Evolutionary conservation across 2,329 filamentous ascomycete species (phyloP).

Genomic region (Stagonosporopsis tanaceti): DNA sequence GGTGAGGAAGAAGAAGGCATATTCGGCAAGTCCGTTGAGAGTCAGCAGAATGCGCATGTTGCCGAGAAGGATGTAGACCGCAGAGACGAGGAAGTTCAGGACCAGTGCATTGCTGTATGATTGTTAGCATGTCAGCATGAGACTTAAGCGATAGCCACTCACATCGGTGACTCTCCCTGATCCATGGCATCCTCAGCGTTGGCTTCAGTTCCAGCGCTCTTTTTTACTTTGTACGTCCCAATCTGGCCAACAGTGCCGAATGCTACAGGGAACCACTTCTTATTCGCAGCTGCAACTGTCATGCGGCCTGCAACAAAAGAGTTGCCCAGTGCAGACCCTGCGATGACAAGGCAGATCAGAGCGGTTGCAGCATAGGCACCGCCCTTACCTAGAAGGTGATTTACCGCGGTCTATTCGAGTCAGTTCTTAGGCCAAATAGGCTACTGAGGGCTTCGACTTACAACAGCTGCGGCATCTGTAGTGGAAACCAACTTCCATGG

Average conservation of each 20-base stretch:
- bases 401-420: constrained; percentile 40
- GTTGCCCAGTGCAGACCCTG: constrained; percentile 68
- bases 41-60: constrained; percentile 70
- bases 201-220: constrained; percentile 11
- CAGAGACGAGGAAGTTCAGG: constrained; percentile 50
- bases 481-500: constrained; percentile 67
- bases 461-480: constrained; percentile 70
- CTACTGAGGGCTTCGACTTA: constrained; percentile 44
- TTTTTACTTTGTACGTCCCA: constrained; percentile 36
- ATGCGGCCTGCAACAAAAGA: constrained; percentile 70
- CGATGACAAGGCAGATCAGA: constrained; percentile 68
- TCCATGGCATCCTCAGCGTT: constrained; percentile 37
- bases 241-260: constrained; percentile 43
- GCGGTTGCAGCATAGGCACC: constrained; percentile 60
- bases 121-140: background rate
- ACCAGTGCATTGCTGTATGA: constrained; percentile 42
- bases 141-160: background rate
- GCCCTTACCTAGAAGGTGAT: constrained; percentile 63
- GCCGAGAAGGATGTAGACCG: constrained; percentile 68
- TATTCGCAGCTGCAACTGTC: constrained; percentile 64
- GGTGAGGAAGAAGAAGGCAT: constrained; percentile 71
- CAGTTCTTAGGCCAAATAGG: background rate
- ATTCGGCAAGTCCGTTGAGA: constrained; percentile 54
- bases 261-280: constrained; percentile 40
- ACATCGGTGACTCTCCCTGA: constrained; percentile 48